Evolutionary conservation across 257 asterid genomes (phyloP).

Genomic region (Solanum rostratum): DNA sequence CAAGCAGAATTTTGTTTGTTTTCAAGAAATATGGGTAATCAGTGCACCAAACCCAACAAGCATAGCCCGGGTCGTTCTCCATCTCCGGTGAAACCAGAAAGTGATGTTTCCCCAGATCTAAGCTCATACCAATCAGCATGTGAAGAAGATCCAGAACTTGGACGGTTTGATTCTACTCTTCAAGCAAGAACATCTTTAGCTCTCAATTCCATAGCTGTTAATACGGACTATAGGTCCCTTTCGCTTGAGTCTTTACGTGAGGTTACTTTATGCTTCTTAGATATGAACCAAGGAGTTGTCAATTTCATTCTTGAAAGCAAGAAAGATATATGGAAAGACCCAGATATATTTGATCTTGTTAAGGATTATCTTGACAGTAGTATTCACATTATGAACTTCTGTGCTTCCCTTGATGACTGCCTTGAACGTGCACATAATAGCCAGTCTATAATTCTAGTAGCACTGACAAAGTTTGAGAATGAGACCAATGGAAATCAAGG

Average conservation of each 20-base stretch:
- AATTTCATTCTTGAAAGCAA: constrained; percentile 47
- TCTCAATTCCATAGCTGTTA: constrained; percentile 70
- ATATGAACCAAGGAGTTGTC: constrained; percentile 70
- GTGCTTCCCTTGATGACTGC: constrained; percentile 58
- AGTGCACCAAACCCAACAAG: constrained; percentile 23
- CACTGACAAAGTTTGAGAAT: constrained; percentile 43
- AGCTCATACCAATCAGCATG: constrained; percentile 82
- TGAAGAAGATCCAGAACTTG: constrained; percentile 66
- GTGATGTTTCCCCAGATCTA: constrained; percentile 27
- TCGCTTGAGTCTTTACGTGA: constrained; percentile 77
- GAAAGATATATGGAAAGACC: constrained; percentile 60
- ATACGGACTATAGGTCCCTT: constrained; percentile 48
- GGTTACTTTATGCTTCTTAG: constrained; percentile 58
- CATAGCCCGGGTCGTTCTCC: constrained; percentile 9
- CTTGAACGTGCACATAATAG: constrained; percentile 52
- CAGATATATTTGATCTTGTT: constrained; percentile 59
- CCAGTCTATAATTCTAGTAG: constrained; percentile 53
- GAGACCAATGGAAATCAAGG: constrained; percentile 4
- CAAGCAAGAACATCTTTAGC: constrained; percentile 64
- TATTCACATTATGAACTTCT: constrained; percentile 62
- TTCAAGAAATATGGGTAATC: constrained; percentile 43
- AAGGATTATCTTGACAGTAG: constrained; percentile 78
- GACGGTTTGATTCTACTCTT: constrained; percentile 46
- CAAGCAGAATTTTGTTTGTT: not conserved
- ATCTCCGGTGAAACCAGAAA: not conserved